Conservation (phyloP, 163 green algal genomes). For the Botryococcus braunii region DNA sequence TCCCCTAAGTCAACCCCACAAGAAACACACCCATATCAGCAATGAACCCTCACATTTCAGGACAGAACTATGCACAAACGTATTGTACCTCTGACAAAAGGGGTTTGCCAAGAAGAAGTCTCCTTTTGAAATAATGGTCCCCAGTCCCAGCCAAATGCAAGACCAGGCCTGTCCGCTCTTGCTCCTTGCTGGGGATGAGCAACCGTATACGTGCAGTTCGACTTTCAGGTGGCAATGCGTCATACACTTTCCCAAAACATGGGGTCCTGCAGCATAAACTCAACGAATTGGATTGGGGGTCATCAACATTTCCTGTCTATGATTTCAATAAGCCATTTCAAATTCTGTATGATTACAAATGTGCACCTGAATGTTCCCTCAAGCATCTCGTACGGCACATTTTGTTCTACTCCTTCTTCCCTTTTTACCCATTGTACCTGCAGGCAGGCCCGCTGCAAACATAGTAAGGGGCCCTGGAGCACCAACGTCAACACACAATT, state of each 20-base stretch:
- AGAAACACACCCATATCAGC: background rate
- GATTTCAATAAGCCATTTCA: too few species aligned
- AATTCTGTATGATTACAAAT: background rate
- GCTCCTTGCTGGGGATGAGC: slow-evolving; percentile 31
- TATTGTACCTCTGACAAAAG: slow-evolving; percentile 46
- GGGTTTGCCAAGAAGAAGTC: slow-evolving; percentile 47
- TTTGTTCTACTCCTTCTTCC: slow-evolving; percentile 20
- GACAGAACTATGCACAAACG: background rate
- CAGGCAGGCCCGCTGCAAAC: too few species aligned
- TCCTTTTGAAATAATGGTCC: slow-evolving; percentile 61
- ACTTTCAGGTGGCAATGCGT: slow-evolving; percentile 59
- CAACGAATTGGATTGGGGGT: background rate
- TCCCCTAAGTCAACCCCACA: too few species aligned
- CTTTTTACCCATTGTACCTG: slow-evolving; percentile 49
- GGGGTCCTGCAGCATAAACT: slow-evolving; percentile 27
- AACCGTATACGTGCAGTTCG: slow-evolving; percentile 46
- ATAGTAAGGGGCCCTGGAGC: too few species aligned
- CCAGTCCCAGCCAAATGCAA: slow-evolving; percentile 77
- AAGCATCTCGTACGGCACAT: slow-evolving; percentile 43
- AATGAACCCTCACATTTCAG: background rate
- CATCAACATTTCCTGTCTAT: too few species aligned
- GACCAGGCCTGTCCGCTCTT: slow-evolving; percentile 16
- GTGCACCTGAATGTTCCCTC: slow-evolving; percentile 41
- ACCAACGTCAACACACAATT: too few species aligned
- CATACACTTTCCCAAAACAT: slow-evolving; percentile 39